These are phyloP conservation scores for Chlorella sp. DNA, from an alignment of 139 green algal genomes.

Conservation along the genomic window DNA sequence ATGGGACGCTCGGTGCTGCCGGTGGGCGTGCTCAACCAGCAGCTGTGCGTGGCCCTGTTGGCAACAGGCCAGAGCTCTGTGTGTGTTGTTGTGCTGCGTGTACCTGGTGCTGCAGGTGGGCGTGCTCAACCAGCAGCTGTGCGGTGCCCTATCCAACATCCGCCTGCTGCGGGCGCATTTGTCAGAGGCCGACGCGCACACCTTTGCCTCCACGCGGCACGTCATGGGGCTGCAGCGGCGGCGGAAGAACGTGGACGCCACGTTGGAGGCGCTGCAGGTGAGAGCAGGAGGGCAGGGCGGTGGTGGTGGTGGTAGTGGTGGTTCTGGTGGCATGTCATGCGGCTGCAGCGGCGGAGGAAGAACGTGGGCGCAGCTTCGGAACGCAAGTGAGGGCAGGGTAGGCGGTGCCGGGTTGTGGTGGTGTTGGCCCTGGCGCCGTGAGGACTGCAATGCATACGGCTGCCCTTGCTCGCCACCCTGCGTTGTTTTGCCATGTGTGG, in stretches of 20 bases:
- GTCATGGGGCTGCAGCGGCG: constrained; percentile 52
- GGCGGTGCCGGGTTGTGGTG: too few species aligned
- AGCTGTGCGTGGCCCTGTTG: constrained; percentile 18
- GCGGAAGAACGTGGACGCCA: constrained; percentile 47
- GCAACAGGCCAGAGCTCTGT: neutral
- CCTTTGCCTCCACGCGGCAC: constrained; percentile 39
- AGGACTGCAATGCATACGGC: too few species aligned
- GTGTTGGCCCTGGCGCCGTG: too few species aligned
- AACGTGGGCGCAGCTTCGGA: constrained; percentile 8
- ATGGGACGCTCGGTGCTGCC: neutral
- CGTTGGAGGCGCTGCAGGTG: constrained; percentile 53
- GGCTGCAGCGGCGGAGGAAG: constrained; percentile 56
- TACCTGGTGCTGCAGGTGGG: neutral
- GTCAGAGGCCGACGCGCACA: constrained; percentile 46
- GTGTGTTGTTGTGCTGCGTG: neutral
- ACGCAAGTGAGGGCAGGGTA: neutral
- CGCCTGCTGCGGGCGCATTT: constrained; percentile 15
- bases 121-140: constrained; percentile 1
- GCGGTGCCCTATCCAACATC: constrained; percentile 17
- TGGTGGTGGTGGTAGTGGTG: constrained; percentile 40
- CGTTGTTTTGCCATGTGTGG: neutral
- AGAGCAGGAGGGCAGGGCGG: constrained; percentile 48
- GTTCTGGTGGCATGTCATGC: too few species aligned
- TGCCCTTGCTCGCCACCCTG: neutral
- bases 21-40: neutral